Evolutionary conservation across 169 alveolate genomes (phyloP).

Genomic region (Cyclospora cayetanensis): DNA sequence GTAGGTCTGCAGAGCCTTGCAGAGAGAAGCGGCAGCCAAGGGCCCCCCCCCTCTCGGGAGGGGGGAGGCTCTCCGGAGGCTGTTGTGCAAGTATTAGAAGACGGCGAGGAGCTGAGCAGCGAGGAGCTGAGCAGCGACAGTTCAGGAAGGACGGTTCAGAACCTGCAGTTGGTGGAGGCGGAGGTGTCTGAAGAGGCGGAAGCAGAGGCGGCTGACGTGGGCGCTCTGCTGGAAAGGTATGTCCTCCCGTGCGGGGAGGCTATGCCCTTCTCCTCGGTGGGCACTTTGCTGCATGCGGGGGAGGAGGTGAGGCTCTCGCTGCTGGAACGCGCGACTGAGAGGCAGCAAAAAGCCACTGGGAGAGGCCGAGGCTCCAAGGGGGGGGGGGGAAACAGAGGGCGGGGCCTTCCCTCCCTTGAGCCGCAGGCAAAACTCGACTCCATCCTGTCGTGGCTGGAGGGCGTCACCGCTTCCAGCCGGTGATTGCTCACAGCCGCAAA

Average conservation of each 20-base stretch:
- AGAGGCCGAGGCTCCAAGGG: background rate
- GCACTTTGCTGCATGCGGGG: conserved; percentile 5
- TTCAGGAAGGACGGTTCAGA: too few relatives aligned
- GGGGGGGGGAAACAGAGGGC: background rate
- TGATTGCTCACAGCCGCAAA: too few relatives aligned
- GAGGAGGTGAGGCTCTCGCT: conserved; percentile 37
- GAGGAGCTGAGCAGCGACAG: too few relatives aligned
- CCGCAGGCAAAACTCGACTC: background rate
- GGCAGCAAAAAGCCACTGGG: background rate
- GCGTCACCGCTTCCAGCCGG: background rate
- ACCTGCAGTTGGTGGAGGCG: background rate
- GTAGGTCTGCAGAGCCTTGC: background rate
- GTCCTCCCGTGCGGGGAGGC: background rate
- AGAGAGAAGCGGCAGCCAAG: background rate
- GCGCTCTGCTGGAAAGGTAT: background rate
- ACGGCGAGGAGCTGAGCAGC: background rate
- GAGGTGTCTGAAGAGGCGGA: background rate
- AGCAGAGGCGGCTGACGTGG: background rate
- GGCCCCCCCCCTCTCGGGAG: background rate
- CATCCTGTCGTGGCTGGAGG: conserved; percentile 14
- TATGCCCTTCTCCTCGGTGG: background rate
- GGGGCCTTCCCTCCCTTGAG: background rate
- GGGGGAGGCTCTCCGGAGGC: background rate
- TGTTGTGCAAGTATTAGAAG: too few relatives aligned
- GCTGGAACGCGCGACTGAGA: conserved; percentile 15